A percentile compares a stretch with the other conserved stretches of the same genome.
Conservation (phyloP, 306 rosid genomes). For the Trichosanthes cucumerina region DNA sequence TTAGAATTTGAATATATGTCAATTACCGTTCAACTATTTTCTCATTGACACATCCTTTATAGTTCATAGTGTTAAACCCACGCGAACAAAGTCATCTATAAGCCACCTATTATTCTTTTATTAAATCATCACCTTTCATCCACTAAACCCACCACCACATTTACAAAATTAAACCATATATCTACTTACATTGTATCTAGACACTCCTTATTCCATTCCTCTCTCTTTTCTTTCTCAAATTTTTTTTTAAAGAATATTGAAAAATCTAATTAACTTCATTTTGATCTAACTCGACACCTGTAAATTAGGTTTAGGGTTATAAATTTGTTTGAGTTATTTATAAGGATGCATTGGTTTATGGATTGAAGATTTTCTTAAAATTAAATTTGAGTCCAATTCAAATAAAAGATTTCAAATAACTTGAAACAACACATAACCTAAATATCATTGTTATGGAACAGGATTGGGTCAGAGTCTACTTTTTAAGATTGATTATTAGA, state of each 20-base stretch:
- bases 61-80: background rate
- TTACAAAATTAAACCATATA: background rate
- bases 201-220: background rate
- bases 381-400: no score
- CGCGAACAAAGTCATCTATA: background rate
- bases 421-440: no score
- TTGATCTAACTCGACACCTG: no score
- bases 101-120: background rate
- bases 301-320: no score
- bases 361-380: no score
- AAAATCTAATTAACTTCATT: background rate
- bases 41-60: background rate
- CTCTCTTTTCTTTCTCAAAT: background rate
- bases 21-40: no score
- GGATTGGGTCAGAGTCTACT: no score
- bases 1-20: background rate
- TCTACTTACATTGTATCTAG: background rate
- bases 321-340: no score
- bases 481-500: no score
- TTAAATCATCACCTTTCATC: background rate
- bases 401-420: no score
- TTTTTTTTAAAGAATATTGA: background rate
- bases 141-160: background rate
- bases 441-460: no score
- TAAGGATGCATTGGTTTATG: no score